Evolutionary conservation across 2,329 filamentous ascomycete genomes (phyloP).

Genomic region (Purpureocillium lavendulum): DNA sequence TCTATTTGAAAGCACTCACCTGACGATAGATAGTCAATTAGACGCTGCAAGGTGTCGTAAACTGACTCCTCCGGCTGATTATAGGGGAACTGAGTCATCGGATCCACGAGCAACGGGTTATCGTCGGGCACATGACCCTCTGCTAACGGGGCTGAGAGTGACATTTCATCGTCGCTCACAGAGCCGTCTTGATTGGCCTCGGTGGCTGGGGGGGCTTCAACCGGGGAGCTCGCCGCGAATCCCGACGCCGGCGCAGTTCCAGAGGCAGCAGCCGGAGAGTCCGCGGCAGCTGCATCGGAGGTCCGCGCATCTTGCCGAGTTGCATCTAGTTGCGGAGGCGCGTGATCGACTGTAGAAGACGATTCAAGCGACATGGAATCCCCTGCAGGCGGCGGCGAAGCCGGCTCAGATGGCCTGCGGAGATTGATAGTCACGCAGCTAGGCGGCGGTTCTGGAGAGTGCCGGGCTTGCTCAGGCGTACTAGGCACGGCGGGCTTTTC

Average conservation of each 20-base stretch:
- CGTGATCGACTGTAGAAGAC: background rate
- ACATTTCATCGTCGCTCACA: slow-evolving; percentile 16
- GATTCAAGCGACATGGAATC: background rate
- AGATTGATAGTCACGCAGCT: slow-evolving; percentile 55
- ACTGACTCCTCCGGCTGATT: slow-evolving; percentile 21
- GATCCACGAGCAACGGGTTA: slow-evolving; percentile 25
- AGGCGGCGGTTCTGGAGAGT: slow-evolving; percentile 32
- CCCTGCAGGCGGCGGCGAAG: background rate
- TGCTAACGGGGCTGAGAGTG: slow-evolving; percentile 22
- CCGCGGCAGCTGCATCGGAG: background rate
- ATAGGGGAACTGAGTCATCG: slow-evolving; percentile 39
- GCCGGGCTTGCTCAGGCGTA: slow-evolving; percentile 28
- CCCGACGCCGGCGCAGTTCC: slow-evolving; percentile 1
- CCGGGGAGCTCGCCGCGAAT: slow-evolving; percentile 27
- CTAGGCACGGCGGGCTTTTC: slow-evolving; percentile 17
- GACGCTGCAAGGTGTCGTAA: slow-evolving; percentile 23
- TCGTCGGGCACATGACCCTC: slow-evolving; percentile 15
- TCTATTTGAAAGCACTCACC: slow-evolving; percentile 14
- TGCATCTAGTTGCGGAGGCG: background rate
- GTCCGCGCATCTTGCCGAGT: too few relatives aligned
- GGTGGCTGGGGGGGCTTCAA: slow-evolving; percentile 31
- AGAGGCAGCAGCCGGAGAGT: background rate
- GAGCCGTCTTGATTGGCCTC: slow-evolving; percentile 23
- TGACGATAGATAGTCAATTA: slow-evolving; percentile 26
- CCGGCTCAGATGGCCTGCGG: slow-evolving; percentile 25